Evolutionary conservation across 192 early-diverging fungal species (phyloP).

Genomic region (Linnemannia elongata): DNA sequence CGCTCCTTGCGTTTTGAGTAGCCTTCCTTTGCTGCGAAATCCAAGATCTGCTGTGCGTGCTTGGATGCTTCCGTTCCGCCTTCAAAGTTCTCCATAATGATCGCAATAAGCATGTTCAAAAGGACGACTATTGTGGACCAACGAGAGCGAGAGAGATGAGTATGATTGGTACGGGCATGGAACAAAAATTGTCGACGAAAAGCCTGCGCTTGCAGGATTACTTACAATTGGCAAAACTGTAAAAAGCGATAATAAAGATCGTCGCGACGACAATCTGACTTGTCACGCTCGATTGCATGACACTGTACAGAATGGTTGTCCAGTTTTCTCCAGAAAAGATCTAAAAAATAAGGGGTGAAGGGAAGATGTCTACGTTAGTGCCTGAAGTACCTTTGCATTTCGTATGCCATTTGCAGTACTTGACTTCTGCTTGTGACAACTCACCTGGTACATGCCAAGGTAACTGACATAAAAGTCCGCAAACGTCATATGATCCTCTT

Average conservation of each 20-base stretch:
- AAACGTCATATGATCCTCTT: slow-evolving; percentile 29
- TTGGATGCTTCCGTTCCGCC: slow-evolving; percentile 67
- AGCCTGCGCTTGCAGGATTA: background rate
- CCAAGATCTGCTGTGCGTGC: slow-evolving; percentile 62
- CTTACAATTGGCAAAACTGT: slow-evolving; percentile 73
- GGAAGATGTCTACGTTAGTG: background rate
- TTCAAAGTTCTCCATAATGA: slow-evolving; percentile 76
- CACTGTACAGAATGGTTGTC: slow-evolving; percentile 68
- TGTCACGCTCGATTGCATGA: slow-evolving; percentile 53
- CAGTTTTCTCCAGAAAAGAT: slow-evolving; percentile 75
- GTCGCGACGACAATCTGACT: slow-evolving; percentile 58
- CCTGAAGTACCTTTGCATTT: background rate
- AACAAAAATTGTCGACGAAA: background rate
- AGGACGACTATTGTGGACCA: slow-evolving; percentile 60
- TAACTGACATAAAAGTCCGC: slow-evolving; percentile 69
- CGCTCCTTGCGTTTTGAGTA: slow-evolving; percentile 45
- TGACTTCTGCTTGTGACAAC: background rate
- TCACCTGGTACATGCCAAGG: slow-evolving; percentile 67
- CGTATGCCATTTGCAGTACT: background rate
- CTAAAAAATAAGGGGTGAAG: slow-evolving; percentile 20
- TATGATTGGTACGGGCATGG: background rate
- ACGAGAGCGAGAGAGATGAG: background rate
- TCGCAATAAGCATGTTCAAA: slow-evolving; percentile 76
- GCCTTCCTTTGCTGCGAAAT: slow-evolving; percentile 55
- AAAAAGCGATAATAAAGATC: slow-evolving; percentile 66